Evolutionary conservation across 306 rosid genomes (phyloP), one percentile per base, ranked within the genome.

Genomic region (Geum urbanum): DNA sequence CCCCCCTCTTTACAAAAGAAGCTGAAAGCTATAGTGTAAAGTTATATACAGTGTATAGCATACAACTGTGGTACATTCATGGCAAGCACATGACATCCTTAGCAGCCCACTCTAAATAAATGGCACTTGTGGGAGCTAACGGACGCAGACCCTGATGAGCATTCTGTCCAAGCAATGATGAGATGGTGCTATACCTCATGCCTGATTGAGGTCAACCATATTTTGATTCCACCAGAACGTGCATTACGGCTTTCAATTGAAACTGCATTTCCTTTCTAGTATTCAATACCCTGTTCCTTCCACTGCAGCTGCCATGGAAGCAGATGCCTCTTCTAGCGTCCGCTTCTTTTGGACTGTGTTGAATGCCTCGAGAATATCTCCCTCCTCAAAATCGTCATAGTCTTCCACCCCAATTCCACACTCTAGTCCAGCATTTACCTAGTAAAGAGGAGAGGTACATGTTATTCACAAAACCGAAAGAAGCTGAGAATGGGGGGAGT

Each of bases 271-370:
- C 72, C 69, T 62, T 73, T 81, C 81, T 83, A 77, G 59, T 35
- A 37, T 77, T 76, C 12, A 35, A 71, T 71, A 75, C 92, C 89
- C n/a, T 59, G 84, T 86, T 79, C 86, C 88, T 72, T 92, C 94
- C 78, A 91, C 76, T 1, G 99, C 99, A 35, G 97, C 96, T 59
- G 88, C 85, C 88, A 94, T 91, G 47, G 95, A 88, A 74, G 89
- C 91, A 0, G 97, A 94, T 41, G 99, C 99, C 80, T 94, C 99
- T 72, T 94, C 99, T 45, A 94, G 97, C 48, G 99, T 88, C 65
- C 99, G 86, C 72, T 74, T 87, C 88, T 91, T 94, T 84, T 86
- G 76, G 83, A 89, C 69, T 5, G 82, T 66, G 87, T 89, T 79
- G 72, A 87, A 94, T 46, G 89, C 95, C 80, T 87, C 88, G 2